Evolutionary conservation across 805 yeast species (phyloP).

Genomic region (Cyberlindnera mycetangii): DNA sequence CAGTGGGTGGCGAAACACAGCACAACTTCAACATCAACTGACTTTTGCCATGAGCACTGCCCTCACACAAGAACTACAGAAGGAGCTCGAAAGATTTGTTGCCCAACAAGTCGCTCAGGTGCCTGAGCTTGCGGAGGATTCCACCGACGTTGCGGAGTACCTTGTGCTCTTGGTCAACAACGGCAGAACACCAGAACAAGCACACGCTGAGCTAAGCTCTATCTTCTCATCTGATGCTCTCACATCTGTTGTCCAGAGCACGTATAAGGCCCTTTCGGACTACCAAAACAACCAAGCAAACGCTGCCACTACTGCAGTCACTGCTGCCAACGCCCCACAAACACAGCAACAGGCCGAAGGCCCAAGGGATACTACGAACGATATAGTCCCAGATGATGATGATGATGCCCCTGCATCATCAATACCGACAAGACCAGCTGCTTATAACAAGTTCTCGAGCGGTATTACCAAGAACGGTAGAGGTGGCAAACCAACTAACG

Average conservation of each 20-base stretch:
- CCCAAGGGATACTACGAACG: constrained; percentile 2
- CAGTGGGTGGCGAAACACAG: not conserved
- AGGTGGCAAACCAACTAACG: constrained; percentile 13
- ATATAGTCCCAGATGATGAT: constrained; percentile 2
- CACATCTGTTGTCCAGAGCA: constrained; percentile 50
- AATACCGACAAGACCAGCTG: constrained; percentile 21
- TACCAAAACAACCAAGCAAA: constrained; percentile 23
- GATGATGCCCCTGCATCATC: not conserved
- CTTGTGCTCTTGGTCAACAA: constrained; percentile 69
- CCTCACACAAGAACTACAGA: constrained; percentile 31
- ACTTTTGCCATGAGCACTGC: constrained; percentile 12
- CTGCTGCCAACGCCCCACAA: constrained; percentile 16
- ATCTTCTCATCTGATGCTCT: constrained; percentile 63
- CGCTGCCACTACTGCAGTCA: constrained; percentile 15
- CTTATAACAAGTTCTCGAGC: constrained; percentile 7
- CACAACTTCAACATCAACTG: not conserved
- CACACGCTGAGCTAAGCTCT: constrained; percentile 56
- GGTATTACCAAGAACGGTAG: constrained; percentile 13
- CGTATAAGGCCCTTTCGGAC: constrained; percentile 53
- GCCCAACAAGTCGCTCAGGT: constrained; percentile 39
- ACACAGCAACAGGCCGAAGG: constrained; percentile 9
- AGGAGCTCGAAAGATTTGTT: constrained; percentile 42
- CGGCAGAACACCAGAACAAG: constrained; percentile 58
- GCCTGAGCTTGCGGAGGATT: constrained; percentile 46
- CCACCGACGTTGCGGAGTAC: constrained; percentile 67